Percentiles rank a stretch among this genome's conserved stretches.
Evolutionary conservation across 176 grass and related monocot species (phyloP).

Genomic region (Paspalum vaginatum): DNA sequence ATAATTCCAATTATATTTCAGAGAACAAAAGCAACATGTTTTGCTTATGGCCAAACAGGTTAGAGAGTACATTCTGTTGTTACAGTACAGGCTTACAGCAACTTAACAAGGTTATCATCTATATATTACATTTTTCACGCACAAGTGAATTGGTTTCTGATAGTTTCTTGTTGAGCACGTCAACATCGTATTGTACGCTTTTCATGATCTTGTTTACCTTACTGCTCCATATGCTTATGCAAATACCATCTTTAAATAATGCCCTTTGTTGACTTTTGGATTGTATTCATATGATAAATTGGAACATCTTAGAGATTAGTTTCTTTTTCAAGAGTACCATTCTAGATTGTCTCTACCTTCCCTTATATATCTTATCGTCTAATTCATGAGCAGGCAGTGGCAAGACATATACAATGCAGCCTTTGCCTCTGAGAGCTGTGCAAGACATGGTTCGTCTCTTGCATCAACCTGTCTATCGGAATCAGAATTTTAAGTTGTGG

Average conservation of each 20-base stretch:
- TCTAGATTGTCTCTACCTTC: slow-evolving; percentile 2
- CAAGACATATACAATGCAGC: slow-evolving; percentile 99
- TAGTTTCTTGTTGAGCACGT: background rate
- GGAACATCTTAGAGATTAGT: background rate
- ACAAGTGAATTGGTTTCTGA: background rate
- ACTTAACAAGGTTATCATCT: slow-evolving; percentile 5
- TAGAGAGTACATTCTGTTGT: slow-evolving; percentile 28
- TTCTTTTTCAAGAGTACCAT: background rate
- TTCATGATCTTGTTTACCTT: background rate
- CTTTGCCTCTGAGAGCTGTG: slow-evolving; percentile 85
- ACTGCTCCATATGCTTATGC: slow-evolving; percentile 7
- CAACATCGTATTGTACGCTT: background rate
- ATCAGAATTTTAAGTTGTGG: slow-evolving; percentile 99
- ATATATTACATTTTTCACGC: slow-evolving; percentile 23
- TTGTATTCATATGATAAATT: slow-evolving; percentile 24
- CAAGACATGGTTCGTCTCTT: slow-evolving; percentile 87
- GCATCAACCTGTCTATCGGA: slow-evolving; percentile 71
- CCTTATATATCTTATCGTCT: slow-evolving; percentile 29
- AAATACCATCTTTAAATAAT: slow-evolving; percentile 14
- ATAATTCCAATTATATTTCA: slow-evolving; percentile 98
- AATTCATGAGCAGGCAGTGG: slow-evolving; percentile 79
- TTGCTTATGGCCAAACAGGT: slow-evolving; percentile 99
- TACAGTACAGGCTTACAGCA: background rate
- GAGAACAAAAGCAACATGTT: slow-evolving; percentile 97
- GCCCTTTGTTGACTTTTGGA: background rate